Percentiles rank a stretch among this genome's conserved stretches.
Conservation (phyloP, 306 rosid species). For the Glycine soja region DNA sequence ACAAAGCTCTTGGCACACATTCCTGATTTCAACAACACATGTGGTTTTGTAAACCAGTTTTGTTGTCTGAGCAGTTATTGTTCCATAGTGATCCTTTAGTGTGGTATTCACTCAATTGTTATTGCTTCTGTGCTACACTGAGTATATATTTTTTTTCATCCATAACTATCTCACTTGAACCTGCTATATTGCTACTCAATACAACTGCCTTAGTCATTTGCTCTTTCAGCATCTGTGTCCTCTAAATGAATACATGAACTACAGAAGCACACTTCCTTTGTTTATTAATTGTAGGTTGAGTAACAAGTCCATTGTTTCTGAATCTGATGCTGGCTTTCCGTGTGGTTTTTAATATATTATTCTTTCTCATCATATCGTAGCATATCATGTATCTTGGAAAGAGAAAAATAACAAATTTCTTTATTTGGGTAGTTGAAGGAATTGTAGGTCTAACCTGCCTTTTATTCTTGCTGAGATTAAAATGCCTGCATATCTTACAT, state of each 20-base stretch:
- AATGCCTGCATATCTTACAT: conserved; percentile 39
- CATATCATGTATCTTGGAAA: neutral
- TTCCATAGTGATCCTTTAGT: conserved; percentile 13
- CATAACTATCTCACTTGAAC: conserved; percentile 12
- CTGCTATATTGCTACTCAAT: conserved; percentile 19
- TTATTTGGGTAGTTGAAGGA: conserved; percentile 4
- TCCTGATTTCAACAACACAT: neutral
- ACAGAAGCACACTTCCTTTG: conserved; percentile 10
- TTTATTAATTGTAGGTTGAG: conserved; percentile 7
- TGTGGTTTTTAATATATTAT: neutral
- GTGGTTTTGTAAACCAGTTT: neutral
- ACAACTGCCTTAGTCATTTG: conserved; percentile 5
- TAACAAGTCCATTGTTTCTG: conserved; percentile 1
- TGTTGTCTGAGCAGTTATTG: conserved; percentile 18
- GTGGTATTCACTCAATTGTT: conserved; percentile 1
- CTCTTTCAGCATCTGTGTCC: conserved; percentile 10
- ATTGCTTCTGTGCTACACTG: neutral
- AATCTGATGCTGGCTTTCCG: neutral
- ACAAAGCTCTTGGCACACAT: conserved; percentile 26
- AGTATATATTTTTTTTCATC: neutral
- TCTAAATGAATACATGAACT: neutral
- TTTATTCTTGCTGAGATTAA: neutral
- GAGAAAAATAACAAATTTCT: conserved; percentile 3
- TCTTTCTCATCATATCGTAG: neutral
- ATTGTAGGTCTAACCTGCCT: neutral